Percentiles rank a stretch among this genome's conserved stretches.
phyloP scores from a whole-genome alignment of 2,329 filamentous ascomycete genomes.

The Claviceps maximensis region DNA sequence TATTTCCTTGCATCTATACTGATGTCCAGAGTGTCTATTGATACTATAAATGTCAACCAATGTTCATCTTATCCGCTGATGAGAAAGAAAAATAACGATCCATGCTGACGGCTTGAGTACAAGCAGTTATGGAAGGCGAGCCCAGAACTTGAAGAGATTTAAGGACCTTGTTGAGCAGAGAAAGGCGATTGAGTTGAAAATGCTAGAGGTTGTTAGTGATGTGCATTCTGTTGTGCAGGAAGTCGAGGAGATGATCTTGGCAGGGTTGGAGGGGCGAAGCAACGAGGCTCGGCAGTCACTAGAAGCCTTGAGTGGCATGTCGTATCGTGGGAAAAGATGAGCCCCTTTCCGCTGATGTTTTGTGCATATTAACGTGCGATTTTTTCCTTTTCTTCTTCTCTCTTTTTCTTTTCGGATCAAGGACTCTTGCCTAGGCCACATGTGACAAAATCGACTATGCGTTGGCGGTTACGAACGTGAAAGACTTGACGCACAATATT shows the following conservation, averaged over 20 bases:
- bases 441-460: not conserved
- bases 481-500: not conserved
- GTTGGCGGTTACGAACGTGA: not conserved
- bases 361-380: no score
- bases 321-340: not conserved
- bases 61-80: not conserved
- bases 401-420: not conserved
- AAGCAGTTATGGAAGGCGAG: slow-evolving; percentile 9
- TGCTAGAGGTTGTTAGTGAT: slow-evolving; percentile 13
- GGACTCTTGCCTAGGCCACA: not conserved
- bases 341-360: not conserved
- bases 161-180: slow-evolving; percentile 13
- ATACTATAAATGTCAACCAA: not conserved
- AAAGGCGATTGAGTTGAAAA: slow-evolving; percentile 15
- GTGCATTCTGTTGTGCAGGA: slow-evolving; percentile 10
- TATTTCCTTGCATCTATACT: not conserved
- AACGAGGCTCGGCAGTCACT: slow-evolving; percentile 10
- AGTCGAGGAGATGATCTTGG: slow-evolving; percentile 18
- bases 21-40: not conserved
- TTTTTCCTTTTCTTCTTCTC: not conserved
- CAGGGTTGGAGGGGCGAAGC: slow-evolving; percentile 16
- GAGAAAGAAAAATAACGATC: no score
- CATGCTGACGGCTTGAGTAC: not conserved
- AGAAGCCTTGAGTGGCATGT: slow-evolving; percentile 1
- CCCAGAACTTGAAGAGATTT: slow-evolving; percentile 10